Percentiles rank a stretch among this genome's conserved stretches.
Conservation (phyloP, 2,329 filamentous ascomycete species). For the Scedosporium minutisporum region DNA sequence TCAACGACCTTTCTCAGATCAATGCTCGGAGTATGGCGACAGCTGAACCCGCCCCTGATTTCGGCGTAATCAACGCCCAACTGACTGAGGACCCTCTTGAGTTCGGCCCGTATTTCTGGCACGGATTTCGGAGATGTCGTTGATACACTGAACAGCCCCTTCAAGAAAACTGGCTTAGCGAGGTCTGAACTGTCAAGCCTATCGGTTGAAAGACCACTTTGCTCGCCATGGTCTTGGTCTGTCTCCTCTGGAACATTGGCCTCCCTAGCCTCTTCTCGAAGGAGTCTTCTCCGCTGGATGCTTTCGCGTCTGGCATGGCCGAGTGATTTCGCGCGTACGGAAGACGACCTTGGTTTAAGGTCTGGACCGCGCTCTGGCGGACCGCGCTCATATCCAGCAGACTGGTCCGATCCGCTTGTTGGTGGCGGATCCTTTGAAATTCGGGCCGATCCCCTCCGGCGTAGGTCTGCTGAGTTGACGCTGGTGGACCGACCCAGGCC, state of each 20-base stretch:
- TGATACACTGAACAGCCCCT: slow-evolving; percentile 92
- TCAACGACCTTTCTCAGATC: slow-evolving; percentile 68
- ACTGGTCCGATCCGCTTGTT: slow-evolving; percentile 73
- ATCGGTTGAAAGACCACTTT: slow-evolving; percentile 48
- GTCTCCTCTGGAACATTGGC: slow-evolving; percentile 86
- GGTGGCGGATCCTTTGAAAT: slow-evolving; percentile 55
- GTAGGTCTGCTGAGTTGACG: slow-evolving; percentile 78
- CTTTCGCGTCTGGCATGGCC: slow-evolving; percentile 85
- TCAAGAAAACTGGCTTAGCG: slow-evolving; percentile 89
- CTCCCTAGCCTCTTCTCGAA: slow-evolving; percentile 61
- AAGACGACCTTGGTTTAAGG: slow-evolving; percentile 47
- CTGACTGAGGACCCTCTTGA: slow-evolving; percentile 80
- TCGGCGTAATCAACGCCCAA: slow-evolving; percentile 86
- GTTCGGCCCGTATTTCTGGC: slow-evolving; percentile 73
- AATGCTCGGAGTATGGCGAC: slow-evolving; percentile 80
- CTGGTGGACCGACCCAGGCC: slow-evolving; percentile 79
- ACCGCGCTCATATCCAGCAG: slow-evolving; percentile 45
- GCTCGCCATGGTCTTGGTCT: slow-evolving; percentile 63
- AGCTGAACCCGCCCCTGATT: slow-evolving; percentile 89
- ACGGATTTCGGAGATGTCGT: slow-evolving; percentile 92
- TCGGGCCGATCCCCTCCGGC: slow-evolving; percentile 46
- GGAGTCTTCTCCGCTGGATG: slow-evolving; percentile 74
- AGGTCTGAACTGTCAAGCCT: slow-evolving; percentile 61
- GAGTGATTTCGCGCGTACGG: slow-evolving; percentile 73
- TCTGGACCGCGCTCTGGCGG: slow-evolving; percentile 41